Percentiles rank a stretch among this genome's conserved stretches.
phyloP scores from a whole-genome alignment of 768 basidiomycete genomes.

The Kwoniella bestiolae region DNA sequence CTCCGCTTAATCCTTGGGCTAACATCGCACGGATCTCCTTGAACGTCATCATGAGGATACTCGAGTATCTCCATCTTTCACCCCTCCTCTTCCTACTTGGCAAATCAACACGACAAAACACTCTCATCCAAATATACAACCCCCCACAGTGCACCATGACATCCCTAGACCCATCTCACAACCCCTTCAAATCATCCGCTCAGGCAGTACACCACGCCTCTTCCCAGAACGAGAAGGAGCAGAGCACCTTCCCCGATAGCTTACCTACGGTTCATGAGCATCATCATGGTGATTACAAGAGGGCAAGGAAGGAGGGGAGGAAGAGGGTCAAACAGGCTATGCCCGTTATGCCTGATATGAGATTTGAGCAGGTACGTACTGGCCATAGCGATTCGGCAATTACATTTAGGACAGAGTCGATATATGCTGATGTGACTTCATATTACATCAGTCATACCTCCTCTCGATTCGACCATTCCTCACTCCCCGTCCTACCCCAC shows the following conservation, averaged over 20 bases:
- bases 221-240: slow-evolving; percentile 12
- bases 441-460: slow-evolving; percentile 50
- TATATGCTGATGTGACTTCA: not conserved
- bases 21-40: not conserved
- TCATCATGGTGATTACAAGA: slow-evolving; percentile 5
- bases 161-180: slow-evolving; percentile 52
- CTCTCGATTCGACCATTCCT: slow-evolving; percentile 55
- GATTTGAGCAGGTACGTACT: slow-evolving; percentile 54
- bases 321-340: slow-evolving; percentile 40
- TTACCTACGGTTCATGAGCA: slow-evolving; percentile 14
- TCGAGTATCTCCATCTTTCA: not conserved
- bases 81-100: not conserved
- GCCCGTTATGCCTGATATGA: slow-evolving; percentile 52
- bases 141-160: slow-evolving; percentile 39
- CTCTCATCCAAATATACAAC: not conserved
- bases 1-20: not conserved
- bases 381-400: not conserved
- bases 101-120: not conserved
- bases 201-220: slow-evolving; percentile 47
- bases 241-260: slow-evolving; percentile 33
- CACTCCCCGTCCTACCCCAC: slow-evolving; percentile 35
- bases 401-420: not conserved
- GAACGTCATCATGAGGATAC: too few species aligned
- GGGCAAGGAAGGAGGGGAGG: slow-evolving; percentile 33
- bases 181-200: slow-evolving; percentile 38